Evolutionary conservation across 208 protist species (phyloP).

Genomic region (Acanthamoeba castellanii): DNA sequence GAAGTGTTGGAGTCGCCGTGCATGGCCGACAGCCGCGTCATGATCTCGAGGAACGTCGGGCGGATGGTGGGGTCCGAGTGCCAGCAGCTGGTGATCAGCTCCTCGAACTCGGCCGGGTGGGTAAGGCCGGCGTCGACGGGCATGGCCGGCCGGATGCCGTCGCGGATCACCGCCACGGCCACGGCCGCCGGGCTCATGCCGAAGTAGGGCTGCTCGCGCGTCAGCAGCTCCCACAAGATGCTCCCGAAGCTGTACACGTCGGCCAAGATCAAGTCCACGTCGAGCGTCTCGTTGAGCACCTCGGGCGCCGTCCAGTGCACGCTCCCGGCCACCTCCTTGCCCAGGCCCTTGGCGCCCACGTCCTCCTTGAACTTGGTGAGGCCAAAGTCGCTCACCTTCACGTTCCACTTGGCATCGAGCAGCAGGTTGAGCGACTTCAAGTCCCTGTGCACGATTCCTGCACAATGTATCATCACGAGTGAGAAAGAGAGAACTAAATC

Average conservation of each 20-base stretch:
- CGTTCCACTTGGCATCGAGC: constrained; percentile 41
- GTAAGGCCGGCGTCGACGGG: not conserved
- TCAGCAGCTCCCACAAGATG: constrained; percentile 71
- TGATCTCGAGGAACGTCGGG: constrained; percentile 63
- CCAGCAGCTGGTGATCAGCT: constrained; percentile 71
- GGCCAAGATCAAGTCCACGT: constrained; percentile 18
- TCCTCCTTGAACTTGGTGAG: constrained; percentile 52
- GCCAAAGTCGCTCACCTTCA: constrained; percentile 64
- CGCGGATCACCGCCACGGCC: constrained; percentile 58
- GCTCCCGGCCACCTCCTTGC: not conserved
- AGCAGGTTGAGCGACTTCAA: constrained; percentile 77
- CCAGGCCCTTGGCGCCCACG: not conserved
- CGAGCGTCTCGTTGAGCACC: constrained; percentile 47
- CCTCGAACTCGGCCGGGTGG: constrained; percentile 19
- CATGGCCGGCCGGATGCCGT: constrained; percentile 21
- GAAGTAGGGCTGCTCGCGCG: constrained; percentile 63
- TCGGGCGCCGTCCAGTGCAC: constrained; percentile 50
- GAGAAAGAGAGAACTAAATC: too few species aligned
- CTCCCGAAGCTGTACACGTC: constrained; percentile 67
- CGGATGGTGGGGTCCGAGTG: constrained; percentile 52
- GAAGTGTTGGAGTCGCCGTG: constrained; percentile 31
- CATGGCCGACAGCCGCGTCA: constrained; percentile 29
- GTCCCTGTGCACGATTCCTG: constrained; percentile 72
- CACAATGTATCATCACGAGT: too few species aligned
- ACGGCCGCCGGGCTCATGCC: constrained; percentile 59